Base-by-base conservation (phyloP, 192 early-diverging fungal genomes). In the Polychytrium aggregatum region DNA sequence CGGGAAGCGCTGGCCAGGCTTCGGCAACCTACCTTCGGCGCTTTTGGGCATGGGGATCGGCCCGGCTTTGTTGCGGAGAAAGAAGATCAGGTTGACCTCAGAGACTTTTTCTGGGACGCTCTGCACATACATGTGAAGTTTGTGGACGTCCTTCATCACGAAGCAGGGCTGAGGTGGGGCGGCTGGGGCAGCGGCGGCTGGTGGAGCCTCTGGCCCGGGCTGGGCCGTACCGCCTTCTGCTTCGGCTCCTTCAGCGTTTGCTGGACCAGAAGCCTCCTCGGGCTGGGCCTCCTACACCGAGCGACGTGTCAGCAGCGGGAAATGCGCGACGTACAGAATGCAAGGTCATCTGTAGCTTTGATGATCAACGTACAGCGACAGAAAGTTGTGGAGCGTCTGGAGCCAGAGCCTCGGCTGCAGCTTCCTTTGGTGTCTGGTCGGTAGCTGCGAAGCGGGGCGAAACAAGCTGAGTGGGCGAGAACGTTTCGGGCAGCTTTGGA, bases 51-150 rank as follows among this genome's bases (percentile, higher is more conserved):
- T 35, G 7, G 62, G 67, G 34, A 79, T 54, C 9, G 73, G 37
- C 10, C 71, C 73, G 18, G 35, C 18, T 9, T 41, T 39, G 51
- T 79, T 79, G 21, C 67, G 53, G 17, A 79, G 37, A 33, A 79
- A 79, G 44, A 62, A 79, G 20, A 79, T 64, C 2, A 63, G 66
- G 41, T 77, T 79, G 25, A 71, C 60, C 35, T 79, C 73, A 20
- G 71, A 54, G 8, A 68, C 55, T 37, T 68, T 56, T 44, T 79
- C 76, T 2, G 76, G 76, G 21, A 76, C 31, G 7, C 50, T 49
- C 21, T 69, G 38, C 16, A 72, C 44, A 43, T 62, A 62, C 62
- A 79, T 56, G 25, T 63, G 55, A 11, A 79, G 59, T n/a, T 44
- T 43, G 26, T 53, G n/a, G 14, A 16, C 3, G 5, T 21, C n/a